Base-by-base conservation (phyloP, 306 rosid species). In the Quercus rubra region DNA sequence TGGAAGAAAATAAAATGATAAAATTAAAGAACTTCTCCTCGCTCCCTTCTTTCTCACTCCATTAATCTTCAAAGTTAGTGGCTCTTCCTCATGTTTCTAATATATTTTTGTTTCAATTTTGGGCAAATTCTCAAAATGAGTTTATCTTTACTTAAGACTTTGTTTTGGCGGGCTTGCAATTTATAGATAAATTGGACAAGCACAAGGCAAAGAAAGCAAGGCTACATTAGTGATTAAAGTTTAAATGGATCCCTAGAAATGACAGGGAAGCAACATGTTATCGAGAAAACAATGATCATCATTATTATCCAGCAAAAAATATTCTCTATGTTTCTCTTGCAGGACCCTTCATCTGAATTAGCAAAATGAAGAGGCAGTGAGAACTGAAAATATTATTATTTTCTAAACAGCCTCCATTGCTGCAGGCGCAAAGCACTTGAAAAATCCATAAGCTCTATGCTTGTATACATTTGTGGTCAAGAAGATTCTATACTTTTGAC, bases 401-500 rank as follows among this genome's bases (percentile, higher is more conserved):
- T 78, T 86, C 79, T 78, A 20, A 70, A 73, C 61, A 71, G 18
- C 78, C 43, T 77, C 61, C 70, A 20, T 28, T 73, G 75, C 79
- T 27, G 79, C 71, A 81, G 78, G 21, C 28, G 19, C 77, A 30
- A 72, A 54, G 70, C 82, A 62, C 57, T 13, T 30, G 28, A 75
- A 63, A 86, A 55, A 69, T 55, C 75, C 78, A 73, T 31, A 69
- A 14, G 51, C 52, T 66, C 41, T n/a, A 58, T 58, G 69, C 74
- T 31, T 12, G 20, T 10, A 56, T 58, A 20, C 4, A 33, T 25
- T 62, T 59, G 76, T 74, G 67, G 75, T 91, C 81, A 92, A 3
- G 95, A 84, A 70, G 97, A 89, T 81, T 94, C 94, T 64, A 90
- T 56, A 15, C 78, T 82, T 74, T 62, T 90, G 77, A 89, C 92